Evolutionary conservation across 257 asterid species (phyloP), one percentile per base, ranked within the genome.

Genomic region (Misopates orontium): DNA sequence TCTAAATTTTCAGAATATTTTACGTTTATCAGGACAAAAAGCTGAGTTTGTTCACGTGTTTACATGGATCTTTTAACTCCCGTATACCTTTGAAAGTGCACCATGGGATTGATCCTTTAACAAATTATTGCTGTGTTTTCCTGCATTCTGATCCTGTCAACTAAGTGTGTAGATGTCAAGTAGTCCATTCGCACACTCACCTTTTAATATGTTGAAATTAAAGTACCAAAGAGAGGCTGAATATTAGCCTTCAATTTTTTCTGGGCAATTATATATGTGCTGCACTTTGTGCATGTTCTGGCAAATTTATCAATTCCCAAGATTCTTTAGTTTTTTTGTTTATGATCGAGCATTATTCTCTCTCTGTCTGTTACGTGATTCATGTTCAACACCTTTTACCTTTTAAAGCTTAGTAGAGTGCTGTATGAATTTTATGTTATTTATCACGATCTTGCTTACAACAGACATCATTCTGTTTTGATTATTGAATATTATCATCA

Each of bases 121-220:
- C 10, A 36, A 36, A 9, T 36, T 4, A 10, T 36, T 36, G 18
- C 66, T 12, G 14, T 67, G 56, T 58, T 41, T 66, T 39, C 51
- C 55, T 45, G 44, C 21, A 42, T 32, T 68, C 62, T 47, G 24
- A 19, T 39, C 51, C n/a, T 68, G 3, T 63, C 23, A 39, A 56
- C 42, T 62, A 44, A 16, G 50, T 68, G 66, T 10, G 47, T 51
- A 22, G 56, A 32, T 15, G 23, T 21, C n/a, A 49, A 20, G 57
- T 42, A 32, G 39, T 56, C 36, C 60, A 23, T 18, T 47, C 59
- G 13, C 69, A 19, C 18, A 67, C 24, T 31, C 64, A 22, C 15
- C 24, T 57, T 23, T 36, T 12, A 8, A 10, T n/a, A 36, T 0
- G 16, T 19, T 42, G 40, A 66, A 55, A 31, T 23, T 14, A 12